A percentile compares a stretch with the other conserved stretches of the same genome.
These are phyloP conservation scores for Trichocomaceae sp. DNA, from an alignment of 2,329 filamentous ascomycete species.

Conservation along the genomic window DNA sequence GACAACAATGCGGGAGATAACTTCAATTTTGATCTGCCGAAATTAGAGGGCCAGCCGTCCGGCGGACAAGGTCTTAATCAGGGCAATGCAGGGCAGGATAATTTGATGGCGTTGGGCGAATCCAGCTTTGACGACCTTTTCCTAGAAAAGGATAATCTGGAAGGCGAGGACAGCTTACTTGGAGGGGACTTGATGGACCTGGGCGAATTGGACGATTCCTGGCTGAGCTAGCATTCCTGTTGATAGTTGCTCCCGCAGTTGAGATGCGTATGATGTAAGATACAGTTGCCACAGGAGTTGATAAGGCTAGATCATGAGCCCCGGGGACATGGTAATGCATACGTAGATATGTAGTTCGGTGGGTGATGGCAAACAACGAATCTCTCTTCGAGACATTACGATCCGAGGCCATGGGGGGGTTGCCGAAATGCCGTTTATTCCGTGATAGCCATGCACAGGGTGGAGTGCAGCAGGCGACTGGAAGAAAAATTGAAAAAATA, in stretches of 20 bases:
- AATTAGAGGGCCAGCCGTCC: conserved; percentile 15
- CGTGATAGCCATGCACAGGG: background rate
- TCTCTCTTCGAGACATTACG: background rate
- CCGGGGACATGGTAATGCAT: background rate
- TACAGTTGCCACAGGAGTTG: background rate
- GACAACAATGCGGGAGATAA: conserved; percentile 29
- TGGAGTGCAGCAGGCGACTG: background rate
- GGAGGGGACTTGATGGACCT: conserved; percentile 35
- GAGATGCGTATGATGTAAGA: background rate
- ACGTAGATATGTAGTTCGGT: background rate
- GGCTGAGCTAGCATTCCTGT: conserved; percentile 7
- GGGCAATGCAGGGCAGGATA: conserved; percentile 22
- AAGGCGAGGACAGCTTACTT: conserved; percentile 29
- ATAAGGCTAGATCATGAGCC: background rate
- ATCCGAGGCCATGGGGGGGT: background rate
- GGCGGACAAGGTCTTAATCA: conserved; percentile 15
- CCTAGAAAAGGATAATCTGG: conserved; percentile 35
- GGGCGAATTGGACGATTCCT: conserved; percentile 29
- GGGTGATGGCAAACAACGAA: background rate
- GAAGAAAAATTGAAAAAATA: too few relatives aligned
- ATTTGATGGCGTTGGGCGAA: conserved; percentile 34
- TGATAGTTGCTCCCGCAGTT: background rate
- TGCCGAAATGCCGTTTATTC: background rate
- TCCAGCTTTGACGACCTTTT: conserved; percentile 43
- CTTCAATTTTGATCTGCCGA: conserved; percentile 33